Percentiles rank a stretch among this genome's conserved stretches.
Conservation (phyloP, 225 moss, liverwort and hornwort genomes). For the Antitrichia curtipendula region DNA sequence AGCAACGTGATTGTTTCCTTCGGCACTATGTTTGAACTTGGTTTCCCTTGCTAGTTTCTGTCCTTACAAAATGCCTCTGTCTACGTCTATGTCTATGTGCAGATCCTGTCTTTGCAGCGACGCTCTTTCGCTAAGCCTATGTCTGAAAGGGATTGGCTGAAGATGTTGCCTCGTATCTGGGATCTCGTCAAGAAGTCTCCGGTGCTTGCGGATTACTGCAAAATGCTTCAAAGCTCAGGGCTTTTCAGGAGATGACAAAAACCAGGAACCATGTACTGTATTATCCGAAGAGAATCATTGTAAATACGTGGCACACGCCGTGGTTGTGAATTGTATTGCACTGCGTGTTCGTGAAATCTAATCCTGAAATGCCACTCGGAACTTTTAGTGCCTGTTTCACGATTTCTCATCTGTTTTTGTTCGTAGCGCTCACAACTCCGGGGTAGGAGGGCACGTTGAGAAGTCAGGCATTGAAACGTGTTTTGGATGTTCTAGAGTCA, state of each 20-base stretch:
- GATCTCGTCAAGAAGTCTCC: conserved; percentile 90
- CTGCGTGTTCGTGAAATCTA: background rate
- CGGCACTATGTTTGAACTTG: background rate
- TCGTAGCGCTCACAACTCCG: no score
- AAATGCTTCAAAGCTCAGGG: conserved; percentile 81
- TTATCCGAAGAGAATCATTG: background rate
- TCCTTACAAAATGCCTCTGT: background rate
- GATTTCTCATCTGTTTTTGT: background rate
- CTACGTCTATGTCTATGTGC: background rate
- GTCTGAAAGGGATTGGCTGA: conserved; percentile 85
- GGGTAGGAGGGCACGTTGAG: background rate
- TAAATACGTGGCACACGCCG: background rate
- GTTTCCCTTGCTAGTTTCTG: background rate
- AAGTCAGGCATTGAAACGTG: background rate
- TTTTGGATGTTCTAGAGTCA: background rate
- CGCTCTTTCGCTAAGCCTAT: conserved; percentile 68
- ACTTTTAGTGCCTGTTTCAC: background rate
- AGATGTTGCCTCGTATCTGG: conserved; percentile 77
- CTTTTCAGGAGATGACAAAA: conserved; percentile 62
- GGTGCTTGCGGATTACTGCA: conserved; percentile 80
- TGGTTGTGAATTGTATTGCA: background rate
- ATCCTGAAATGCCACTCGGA: background rate
- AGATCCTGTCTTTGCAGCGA: conserved; percentile 77
- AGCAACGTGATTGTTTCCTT: background rate
- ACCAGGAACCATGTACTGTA: background rate